These are phyloP conservation scores for Lasiosphaeria miniovina DNA, from an alignment of 495 filamentous ascomycete genomes.

Conservation along the genomic window DNA sequence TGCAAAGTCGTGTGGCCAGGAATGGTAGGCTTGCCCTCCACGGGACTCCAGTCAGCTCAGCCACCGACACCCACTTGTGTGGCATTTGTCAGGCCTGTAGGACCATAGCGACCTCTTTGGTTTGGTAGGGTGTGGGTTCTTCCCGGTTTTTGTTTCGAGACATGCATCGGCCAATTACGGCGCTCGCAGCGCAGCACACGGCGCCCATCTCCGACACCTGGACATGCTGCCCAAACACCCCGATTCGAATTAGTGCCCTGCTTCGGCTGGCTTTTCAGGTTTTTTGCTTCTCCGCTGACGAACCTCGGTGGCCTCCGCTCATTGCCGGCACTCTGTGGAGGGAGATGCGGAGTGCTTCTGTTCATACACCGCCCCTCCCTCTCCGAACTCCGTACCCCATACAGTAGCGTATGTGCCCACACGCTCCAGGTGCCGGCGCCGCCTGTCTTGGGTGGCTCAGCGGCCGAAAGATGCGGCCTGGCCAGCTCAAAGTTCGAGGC, in stretches of 20 bases:
- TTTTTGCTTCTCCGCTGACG: too few relatives aligned
- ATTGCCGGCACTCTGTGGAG: too few relatives aligned
- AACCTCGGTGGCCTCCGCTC: too few relatives aligned
- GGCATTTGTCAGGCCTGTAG: background rate
- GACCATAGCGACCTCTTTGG: background rate
- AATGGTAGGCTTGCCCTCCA: conserved; percentile 4
- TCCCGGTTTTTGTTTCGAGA: conserved; percentile 14
- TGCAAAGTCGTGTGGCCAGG: background rate
- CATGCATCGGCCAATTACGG: conserved; percentile 21
- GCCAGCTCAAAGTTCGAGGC: too few relatives aligned
- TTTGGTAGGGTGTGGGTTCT: background rate
- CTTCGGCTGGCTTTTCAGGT: too few relatives aligned
- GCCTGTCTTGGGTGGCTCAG: too few relatives aligned
- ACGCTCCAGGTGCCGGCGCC: too few relatives aligned
- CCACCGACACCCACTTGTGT: conserved; percentile 8
- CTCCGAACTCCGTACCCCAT: too few relatives aligned
- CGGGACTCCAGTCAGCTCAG: conserved; percentile 9
- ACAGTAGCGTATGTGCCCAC: too few relatives aligned
- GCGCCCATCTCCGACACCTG: conserved; percentile 7
- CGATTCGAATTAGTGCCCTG: conserved; percentile 11
- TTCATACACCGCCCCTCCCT: too few relatives aligned
- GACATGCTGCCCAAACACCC: conserved; percentile 11
- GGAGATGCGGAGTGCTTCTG: too few relatives aligned
- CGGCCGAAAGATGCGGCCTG: too few relatives aligned
- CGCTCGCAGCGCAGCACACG: conserved; percentile 8